Base-by-base conservation (phyloP, 2,329 filamentous ascomycete genomes). In the Phaeosphaeriaceae sp. region DNA sequence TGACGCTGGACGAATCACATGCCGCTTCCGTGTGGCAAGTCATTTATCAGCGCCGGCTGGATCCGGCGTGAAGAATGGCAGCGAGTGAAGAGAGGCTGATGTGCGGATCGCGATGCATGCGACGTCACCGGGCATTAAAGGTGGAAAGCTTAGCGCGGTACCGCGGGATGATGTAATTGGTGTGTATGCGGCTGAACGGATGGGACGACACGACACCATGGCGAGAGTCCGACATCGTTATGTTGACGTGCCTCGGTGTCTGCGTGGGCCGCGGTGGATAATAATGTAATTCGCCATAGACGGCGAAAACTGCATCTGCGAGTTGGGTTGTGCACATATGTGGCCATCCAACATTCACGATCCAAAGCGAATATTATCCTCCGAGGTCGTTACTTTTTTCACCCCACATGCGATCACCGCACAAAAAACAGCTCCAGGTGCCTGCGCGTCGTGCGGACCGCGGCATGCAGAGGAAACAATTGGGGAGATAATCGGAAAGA, bases 31-130 rank as follows among this genome's bases (percentile, higher is more conserved):
- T 36, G 13, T 3, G 24, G 31, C 13, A 22, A n/a, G 33, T 10
- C 33, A 51, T 51, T 51, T 42, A 51, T 51, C 48, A 51, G 48
- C 48, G 33, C 48, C 48, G 48, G 48, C 31, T 41, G 31, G 19
- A 40, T 51, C 48, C 48, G 48, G 48, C 45, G 45, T 27, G 17
- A 48, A 25, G 10, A 36, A 33, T 20, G 20, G 19, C 17, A 20
- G 48, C 33, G 48, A 51, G 33, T 51, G 48, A 41, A 41, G 19
- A 7, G 48, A 41, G 33, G 31, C 13, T 51, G 48, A 51, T 51
- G 48, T 36, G 33, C 48, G 33, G 19, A n/a, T 33, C 15, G 19
- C n/a, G 13, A 36, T 24, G 40, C 31, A 9, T 24, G 20, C 33
- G n/a, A 51, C 48, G 48, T 51, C 48, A 51, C n/a, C 9, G 10